Base-by-base conservation (phyloP, 148 eudicot species). In the Camellia lanceoleosa region DNA sequence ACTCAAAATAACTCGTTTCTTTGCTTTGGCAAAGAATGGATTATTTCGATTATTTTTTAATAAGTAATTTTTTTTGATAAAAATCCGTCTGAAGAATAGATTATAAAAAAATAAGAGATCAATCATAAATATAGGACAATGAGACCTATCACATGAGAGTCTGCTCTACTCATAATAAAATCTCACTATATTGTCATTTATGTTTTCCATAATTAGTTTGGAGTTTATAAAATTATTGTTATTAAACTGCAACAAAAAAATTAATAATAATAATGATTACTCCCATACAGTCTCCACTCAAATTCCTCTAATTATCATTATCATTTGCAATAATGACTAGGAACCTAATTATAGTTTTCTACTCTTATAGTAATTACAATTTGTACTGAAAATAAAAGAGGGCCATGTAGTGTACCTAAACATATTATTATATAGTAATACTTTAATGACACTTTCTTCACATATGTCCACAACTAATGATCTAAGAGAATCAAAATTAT, bases 391-490 rank as follows among this genome's bases (percentile, higher is more conserved):
- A 56, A 5, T 42, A 73, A 4, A 38, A 38, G 15, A 74, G 43
- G 77, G 77, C 11, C 77, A 68, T 49, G 49, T 68, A 68, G 43
- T 49, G 51, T 68, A 68, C 76, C 63, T 73, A 73, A 55, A 73
- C 62, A 20, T 18, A 72, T 20, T 72, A 72, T 47, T 51, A 5
- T 19, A 71, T 30, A 30, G 38, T 30, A 30, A 20, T 20, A 15
- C 2, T 42, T 13, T 68, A 52, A 51, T 56, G 20, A 10, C 13
- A 11, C 11, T 5, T 51, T 70, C 38, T 14, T 15, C 61, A 15
- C 44, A 73, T 5, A 51, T 60, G 75, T 1, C 60, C 62, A 54
- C 54, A n/a, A 14, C 16, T 23, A 30, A 52, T 58, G 62, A 62
- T 55, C 41, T n/a, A 49, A 43, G 16, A 20, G 43, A 54, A 52